phyloP scores from a whole-genome alignment of 139 green algal genomes.

The Coelastrella sp. region DNA sequence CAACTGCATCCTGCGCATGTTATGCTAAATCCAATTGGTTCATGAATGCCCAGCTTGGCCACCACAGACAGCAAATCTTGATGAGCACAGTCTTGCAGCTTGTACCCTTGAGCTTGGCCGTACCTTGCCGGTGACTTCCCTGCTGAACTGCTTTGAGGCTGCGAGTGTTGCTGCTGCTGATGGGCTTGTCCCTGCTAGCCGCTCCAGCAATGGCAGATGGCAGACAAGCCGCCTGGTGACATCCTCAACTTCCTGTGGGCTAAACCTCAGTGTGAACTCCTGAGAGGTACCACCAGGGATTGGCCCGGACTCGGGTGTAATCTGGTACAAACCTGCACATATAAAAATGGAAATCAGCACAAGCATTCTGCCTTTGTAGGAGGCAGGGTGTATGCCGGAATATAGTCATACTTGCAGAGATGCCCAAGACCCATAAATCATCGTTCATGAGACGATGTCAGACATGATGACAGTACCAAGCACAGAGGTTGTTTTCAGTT shows the following conservation, averaged over 20 bases:
- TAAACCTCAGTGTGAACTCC: slow-evolving; percentile 81
- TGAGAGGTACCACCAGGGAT: slow-evolving; percentile 55
- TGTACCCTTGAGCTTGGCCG: neutral
- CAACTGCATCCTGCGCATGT: too few relatives aligned
- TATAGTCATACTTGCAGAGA: too few relatives aligned
- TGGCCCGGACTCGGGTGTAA: slow-evolving; percentile 62
- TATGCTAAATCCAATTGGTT: too few relatives aligned
- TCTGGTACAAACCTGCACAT: slow-evolving; percentile 59
- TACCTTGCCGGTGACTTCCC: slow-evolving; percentile 32
- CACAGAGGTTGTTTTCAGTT: too few relatives aligned
- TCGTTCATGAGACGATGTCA: too few relatives aligned
- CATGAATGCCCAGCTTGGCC: too few relatives aligned
- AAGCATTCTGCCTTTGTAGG: neutral
- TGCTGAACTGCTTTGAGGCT: neutral
- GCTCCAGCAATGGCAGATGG: slow-evolving; percentile 73
- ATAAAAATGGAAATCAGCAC: neutral
- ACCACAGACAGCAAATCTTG: too few relatives aligned
- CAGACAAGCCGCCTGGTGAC: slow-evolving; percentile 66
- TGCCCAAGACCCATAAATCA: too few relatives aligned
- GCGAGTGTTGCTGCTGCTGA: slow-evolving; percentile 45
- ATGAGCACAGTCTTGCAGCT: too few relatives aligned
- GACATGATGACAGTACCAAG: too few relatives aligned
- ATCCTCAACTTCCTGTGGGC: slow-evolving; percentile 80
- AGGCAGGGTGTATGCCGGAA: too few relatives aligned
- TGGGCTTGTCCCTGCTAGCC: slow-evolving; percentile 49